These are phyloP conservation scores for Botrytis elliptica DNA, from an alignment of 2,329 filamentous ascomycete genomes.

Conservation along the genomic window DNA sequence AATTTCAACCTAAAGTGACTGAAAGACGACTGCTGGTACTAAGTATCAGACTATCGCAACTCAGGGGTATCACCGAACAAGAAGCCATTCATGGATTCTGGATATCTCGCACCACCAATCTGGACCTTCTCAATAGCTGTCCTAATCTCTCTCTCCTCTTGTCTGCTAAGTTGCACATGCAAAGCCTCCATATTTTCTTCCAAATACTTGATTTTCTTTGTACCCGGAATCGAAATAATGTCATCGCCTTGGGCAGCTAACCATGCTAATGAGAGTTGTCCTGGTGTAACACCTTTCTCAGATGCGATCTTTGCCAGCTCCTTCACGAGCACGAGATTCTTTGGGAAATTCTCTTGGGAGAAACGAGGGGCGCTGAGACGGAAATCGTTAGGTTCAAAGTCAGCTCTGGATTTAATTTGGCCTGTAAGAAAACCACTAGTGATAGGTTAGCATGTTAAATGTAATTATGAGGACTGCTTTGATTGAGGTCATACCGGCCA, in stretches of 20 bases:
- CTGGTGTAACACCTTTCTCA: slow-evolving; percentile 49
- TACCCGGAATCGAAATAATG: slow-evolving; percentile 55
- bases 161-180: slow-evolving; percentile 23
- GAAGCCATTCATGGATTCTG: slow-evolving; percentile 39
- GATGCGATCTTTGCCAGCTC: slow-evolving; percentile 47
- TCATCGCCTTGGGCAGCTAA: slow-evolving; percentile 52
- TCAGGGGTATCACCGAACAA: slow-evolving; percentile 30
- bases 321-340: slow-evolving; percentile 50
- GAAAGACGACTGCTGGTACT: neutral
- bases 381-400: slow-evolving; percentile 51
- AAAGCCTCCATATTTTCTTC: slow-evolving; percentile 38
- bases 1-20: neutral
- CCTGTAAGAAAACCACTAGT: slow-evolving; percentile 54
- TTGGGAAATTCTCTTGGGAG: slow-evolving; percentile 49
- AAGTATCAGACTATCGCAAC: slow-evolving; percentile 20
- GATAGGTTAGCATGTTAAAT: neutral
- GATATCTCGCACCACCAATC: slow-evolving; percentile 51
- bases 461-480: neutral
- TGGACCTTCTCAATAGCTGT: slow-evolving; percentile 46
- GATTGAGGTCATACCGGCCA: slow-evolving; percentile 39
- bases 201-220: slow-evolving; percentile 47
- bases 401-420: slow-evolving; percentile 45
- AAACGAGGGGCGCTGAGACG: slow-evolving; percentile 48
- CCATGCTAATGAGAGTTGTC: slow-evolving; percentile 54
- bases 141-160: slow-evolving; percentile 29